Evolutionary conservation across 2,329 filamentous ascomycete species (phyloP), one percentile per base, ranked within the genome.

Genomic region (Knufia petricola): DNA sequence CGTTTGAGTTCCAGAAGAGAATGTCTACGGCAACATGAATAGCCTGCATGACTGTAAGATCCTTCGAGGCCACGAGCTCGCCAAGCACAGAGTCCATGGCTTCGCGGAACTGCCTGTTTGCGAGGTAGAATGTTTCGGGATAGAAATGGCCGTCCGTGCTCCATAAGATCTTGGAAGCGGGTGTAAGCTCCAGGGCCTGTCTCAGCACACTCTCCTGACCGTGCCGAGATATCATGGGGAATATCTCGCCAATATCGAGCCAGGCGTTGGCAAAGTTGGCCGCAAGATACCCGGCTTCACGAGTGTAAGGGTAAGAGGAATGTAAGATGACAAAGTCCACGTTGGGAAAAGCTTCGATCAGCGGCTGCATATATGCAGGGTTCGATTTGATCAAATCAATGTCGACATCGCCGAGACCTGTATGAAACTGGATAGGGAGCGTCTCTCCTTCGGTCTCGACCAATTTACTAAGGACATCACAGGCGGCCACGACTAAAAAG

Each of bases 71-170:
- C 1, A 89, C 76, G 51, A 84, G 83, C 13, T 85, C 79, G 4
- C 74, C 69, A 2, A 92, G 67, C 0, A 87, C 72, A 48, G 74
- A 77, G 55, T 84, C 76, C 30, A 92, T 66, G 1, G 77, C 83
- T 55, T 86, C 77, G 44, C 84, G 74, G 50, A 87, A 81, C 62
- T 90, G 86, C 36, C 75, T 69, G 32, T 84, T 79, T 1, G 85
- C 84, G 3, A 90, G 70, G 58, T 84, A 76, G 58, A 82, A 92
- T 0, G 83, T 87, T 64, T 90, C 86, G 0, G 85, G 84, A 52
- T 86, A 85, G 64, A 77, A 85, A 61, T 89, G 84, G 0, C 85
- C 86, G 60, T 89, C 85, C 0, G 84, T 88, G 53, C 84, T 87
- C 78, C 84, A 90, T 0, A 90, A 66, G 0, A 92, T 72, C 66